phyloP scores from a whole-genome alignment of 495 filamentous ascomycete species.

The Lophiostoma macrostomum region DNA sequence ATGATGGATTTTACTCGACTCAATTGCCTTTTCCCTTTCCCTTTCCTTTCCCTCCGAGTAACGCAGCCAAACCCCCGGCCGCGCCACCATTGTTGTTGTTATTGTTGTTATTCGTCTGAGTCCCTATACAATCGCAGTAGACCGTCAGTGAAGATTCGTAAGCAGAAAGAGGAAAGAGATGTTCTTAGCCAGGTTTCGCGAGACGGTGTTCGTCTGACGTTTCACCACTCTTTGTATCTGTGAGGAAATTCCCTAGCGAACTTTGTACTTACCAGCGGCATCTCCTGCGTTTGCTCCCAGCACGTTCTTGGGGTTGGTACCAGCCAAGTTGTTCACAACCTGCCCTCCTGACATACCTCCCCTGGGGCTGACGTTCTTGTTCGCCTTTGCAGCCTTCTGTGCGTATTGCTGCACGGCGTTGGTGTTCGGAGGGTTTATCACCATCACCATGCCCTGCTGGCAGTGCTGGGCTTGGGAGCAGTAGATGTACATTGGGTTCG shows the following conservation, averaged over 20 bases:
- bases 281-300: neutral
- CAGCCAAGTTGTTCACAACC: neutral
- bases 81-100: too few relatives aligned
- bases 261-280: neutral
- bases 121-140: too few relatives aligned
- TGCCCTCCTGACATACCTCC: conserved; percentile 1
- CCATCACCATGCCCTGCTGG: conserved; percentile 21
- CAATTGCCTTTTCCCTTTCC: neutral
- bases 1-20: too few relatives aligned
- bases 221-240: too few relatives aligned
- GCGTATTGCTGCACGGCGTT: neutral
- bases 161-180: too few relatives aligned
- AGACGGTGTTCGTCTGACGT: too few relatives aligned
- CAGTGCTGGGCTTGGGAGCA: conserved; percentile 19
- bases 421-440: conserved; percentile 13
- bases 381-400: neutral
- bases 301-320: neutral
- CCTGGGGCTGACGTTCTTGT: conserved; percentile 1
- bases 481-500: conserved; percentile 16
- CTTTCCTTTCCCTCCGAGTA: neutral
- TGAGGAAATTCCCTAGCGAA: too few relatives aligned
- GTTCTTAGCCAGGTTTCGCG: too few relatives aligned
- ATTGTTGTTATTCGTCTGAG: too few relatives aligned
- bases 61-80: neutral
- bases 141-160: too few relatives aligned